Conservation (phyloP, 306 rosid species). For the Quercus bicolor region DNA sequence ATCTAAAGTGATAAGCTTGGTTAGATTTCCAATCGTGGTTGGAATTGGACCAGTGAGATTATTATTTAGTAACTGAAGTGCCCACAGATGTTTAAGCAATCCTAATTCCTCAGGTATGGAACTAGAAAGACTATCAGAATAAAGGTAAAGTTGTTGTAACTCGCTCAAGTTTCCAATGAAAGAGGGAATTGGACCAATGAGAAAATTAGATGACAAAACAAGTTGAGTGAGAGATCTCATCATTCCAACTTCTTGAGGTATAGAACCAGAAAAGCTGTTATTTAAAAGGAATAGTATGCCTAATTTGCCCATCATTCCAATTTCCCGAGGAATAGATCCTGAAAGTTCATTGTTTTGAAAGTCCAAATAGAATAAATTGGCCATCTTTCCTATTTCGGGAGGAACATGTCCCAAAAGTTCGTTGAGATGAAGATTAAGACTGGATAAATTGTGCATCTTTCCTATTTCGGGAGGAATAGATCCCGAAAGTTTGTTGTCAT, state of each 20-base stretch:
- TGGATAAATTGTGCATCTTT: too few species aligned
- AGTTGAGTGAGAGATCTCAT: not conserved
- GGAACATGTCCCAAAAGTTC: too few species aligned
- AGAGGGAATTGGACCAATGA: not conserved
- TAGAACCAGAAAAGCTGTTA: not conserved
- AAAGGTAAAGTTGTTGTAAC: not conserved
- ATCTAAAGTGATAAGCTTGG: too few species aligned
- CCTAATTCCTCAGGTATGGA: not conserved
- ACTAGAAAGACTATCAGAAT: not conserved
- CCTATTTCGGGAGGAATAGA: too few species aligned
- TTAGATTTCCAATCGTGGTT: not conserved
- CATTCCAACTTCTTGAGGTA: not conserved
- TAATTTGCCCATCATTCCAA: not conserved
- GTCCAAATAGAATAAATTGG: too few species aligned
- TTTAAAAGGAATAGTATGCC: fast-evolving
- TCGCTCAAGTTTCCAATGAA: not conserved
- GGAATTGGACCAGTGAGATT: not conserved
- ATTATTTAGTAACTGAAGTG: too few species aligned
- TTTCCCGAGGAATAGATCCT: not conserved
- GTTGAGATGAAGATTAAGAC: too few species aligned
- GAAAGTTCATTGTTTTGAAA: not conserved
- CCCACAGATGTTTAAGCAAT: too few species aligned
- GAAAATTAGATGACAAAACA: not conserved
- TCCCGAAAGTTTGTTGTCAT: too few species aligned
- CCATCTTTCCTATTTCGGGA: too few species aligned